Evolutionary conservation across 208 protist species (phyloP).

Genomic region (Chromosphaera perkinsii): DNA sequence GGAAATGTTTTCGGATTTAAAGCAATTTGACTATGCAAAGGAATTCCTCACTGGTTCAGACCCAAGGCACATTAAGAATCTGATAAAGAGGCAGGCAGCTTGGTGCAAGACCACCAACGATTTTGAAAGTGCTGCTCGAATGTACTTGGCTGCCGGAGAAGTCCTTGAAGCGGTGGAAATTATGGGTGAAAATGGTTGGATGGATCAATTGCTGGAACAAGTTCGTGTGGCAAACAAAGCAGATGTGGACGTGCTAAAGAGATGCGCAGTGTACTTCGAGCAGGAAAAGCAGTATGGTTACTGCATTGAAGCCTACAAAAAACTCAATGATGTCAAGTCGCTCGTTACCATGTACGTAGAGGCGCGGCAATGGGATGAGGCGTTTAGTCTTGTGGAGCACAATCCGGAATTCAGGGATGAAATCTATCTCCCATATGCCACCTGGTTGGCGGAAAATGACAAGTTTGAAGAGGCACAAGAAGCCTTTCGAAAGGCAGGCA

Average conservation of each 20-base stretch:
- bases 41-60: constrained; percentile 17
- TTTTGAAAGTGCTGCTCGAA: constrained; percentile 74
- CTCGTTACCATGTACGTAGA: constrained; percentile 79
- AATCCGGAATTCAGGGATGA: constrained; percentile 66
- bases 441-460: constrained; percentile 85
- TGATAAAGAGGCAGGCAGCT: constrained; percentile 82
- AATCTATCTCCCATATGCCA: constrained; percentile 90
- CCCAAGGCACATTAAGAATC: constrained; percentile 70
- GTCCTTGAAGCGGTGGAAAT: constrained; percentile 12
- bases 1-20: constrained; percentile 86
- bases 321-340: constrained; percentile 61
- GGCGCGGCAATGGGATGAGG: constrained; percentile 75
- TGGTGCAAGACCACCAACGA: constrained; percentile 75
- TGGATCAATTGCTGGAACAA: constrained; percentile 73
- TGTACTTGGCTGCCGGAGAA: constrained; percentile 18
- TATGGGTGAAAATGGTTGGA: constrained; percentile 70
- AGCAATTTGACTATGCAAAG: constrained; percentile 82
- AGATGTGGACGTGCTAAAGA: constrained; percentile 8
- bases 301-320: too few species aligned
- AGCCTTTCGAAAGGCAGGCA: constrained; percentile 77
- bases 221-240: background rate
- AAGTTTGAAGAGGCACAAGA: constrained; percentile 84
- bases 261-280: background rate
- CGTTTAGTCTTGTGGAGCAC: constrained; percentile 73
- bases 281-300: too few species aligned